phyloP scores from a whole-genome alignment of 2,329 filamentous ascomycete species.

The Fusarium nisikadoi region DNA sequence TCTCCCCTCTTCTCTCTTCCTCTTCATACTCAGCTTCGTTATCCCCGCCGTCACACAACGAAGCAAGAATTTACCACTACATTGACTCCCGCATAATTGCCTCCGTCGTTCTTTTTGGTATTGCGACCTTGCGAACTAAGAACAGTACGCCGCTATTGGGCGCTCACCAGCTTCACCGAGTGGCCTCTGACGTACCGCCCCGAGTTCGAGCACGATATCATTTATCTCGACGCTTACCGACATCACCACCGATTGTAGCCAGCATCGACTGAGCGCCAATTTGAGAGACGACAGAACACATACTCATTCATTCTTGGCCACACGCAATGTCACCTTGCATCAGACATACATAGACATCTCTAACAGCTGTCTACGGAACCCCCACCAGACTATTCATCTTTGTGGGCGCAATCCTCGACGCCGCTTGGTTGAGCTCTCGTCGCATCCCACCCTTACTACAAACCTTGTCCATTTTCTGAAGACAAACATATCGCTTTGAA shows the following conservation, averaged over 20 bases:
- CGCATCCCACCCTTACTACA: neutral
- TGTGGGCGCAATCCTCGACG: slow-evolving; percentile 16
- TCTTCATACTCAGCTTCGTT: slow-evolving; percentile 21
- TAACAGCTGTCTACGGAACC: slow-evolving; percentile 8
- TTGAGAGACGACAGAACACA: slow-evolving; percentile 6
- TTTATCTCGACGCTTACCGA: slow-evolving; percentile 2
- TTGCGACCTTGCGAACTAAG: slow-evolving; percentile 13
- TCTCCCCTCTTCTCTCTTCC: slow-evolving; percentile 31
- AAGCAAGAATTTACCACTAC: neutral
- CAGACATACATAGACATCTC: slow-evolving; percentile 14
- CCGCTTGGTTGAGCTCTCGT: neutral
- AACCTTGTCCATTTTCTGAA: neutral
- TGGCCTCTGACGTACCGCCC: slow-evolving; percentile 31
- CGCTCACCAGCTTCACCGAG: slow-evolving; percentile 31
- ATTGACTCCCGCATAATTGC: neutral
- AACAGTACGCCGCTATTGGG: slow-evolving; percentile 15
- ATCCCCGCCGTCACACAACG: slow-evolving; percentile 13
- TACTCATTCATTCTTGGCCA: neutral
- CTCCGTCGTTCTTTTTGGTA: neutral
- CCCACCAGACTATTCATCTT: slow-evolving; percentile 18
- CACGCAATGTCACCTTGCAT: slow-evolving; percentile 33
- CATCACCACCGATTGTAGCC: neutral
- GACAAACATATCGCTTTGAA: neutral
- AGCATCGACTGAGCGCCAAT: neutral
- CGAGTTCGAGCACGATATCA: slow-evolving; percentile 21